Evolutionary conservation across 192 early-diverging fungal species (phyloP).

Genomic region (Kappamyces sp.): DNA sequence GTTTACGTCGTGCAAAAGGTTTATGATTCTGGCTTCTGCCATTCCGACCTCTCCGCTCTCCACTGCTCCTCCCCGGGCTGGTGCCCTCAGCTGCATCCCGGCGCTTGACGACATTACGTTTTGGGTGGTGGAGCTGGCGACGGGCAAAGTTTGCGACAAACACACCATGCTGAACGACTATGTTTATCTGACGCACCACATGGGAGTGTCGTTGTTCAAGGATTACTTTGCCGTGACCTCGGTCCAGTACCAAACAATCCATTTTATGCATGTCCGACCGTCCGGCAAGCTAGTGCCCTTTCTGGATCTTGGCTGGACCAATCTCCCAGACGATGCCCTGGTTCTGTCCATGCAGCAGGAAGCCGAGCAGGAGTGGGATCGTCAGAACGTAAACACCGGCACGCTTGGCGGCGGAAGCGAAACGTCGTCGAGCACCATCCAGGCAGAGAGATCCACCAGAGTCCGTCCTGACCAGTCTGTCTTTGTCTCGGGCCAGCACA

Average conservation of each 20-base stretch:
- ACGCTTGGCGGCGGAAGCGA: too few species aligned
- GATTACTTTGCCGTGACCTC: constrained; percentile 60
- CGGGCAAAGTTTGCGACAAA: constrained; percentile 55
- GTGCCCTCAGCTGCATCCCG: constrained; percentile 42
- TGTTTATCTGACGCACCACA: constrained; percentile 58
- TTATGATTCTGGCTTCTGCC: constrained; percentile 60
- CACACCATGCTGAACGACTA: constrained; percentile 53
- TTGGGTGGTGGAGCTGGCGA: constrained; percentile 53
- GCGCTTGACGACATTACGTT: constrained; percentile 61
- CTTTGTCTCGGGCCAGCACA: background rate
- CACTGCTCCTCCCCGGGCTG: constrained; percentile 27
- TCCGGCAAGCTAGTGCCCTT: constrained; percentile 51
- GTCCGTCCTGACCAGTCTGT: too few species aligned
- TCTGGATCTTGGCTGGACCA: constrained; percentile 57
- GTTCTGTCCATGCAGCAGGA: constrained; percentile 21
- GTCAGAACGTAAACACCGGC: too few species aligned
- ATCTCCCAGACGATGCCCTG: constrained; percentile 61
- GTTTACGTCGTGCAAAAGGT: constrained; percentile 44
- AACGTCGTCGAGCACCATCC: too few species aligned
- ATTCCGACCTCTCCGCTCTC: constrained; percentile 27
- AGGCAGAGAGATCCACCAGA: too few species aligned
- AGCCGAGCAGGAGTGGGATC: too few species aligned
- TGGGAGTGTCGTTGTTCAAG: constrained; percentile 61
- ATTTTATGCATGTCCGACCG: constrained; percentile 55
- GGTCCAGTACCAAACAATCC: constrained; percentile 65